Evolutionary conservation across 306 rosid species (phyloP).

Genomic region (Adenanthera pavonina): DNA sequence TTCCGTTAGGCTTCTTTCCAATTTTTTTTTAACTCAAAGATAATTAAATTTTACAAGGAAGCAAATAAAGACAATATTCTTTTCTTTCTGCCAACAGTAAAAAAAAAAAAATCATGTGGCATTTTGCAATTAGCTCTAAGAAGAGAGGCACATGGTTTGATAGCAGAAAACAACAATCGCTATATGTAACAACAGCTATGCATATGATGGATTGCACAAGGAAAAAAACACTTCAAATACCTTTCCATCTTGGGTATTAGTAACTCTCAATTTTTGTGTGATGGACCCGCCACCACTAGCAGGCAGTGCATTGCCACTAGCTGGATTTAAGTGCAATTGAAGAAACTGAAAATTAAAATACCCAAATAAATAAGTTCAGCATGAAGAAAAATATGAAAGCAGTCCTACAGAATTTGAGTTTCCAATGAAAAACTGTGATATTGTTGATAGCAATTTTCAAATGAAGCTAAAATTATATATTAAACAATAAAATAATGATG

Average conservation of each 20-base stretch:
- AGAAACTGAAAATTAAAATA: constrained; percentile 74
- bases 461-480: constrained; percentile 15
- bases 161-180: neutral
- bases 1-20: too few species aligned
- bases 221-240: constrained; percentile 47
- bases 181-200: neutral
- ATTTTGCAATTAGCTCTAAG: too few species aligned
- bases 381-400: constrained; percentile 33
- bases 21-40: too few species aligned
- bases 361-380: constrained; percentile 49
- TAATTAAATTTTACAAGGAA: too few species aligned
- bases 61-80: too few species aligned
- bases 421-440: constrained; percentile 31
- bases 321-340: constrained; percentile 93
- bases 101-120: too few species aligned
- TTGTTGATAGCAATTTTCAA: constrained; percentile 20
- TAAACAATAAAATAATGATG: constrained; percentile 12
- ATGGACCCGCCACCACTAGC: constrained; percentile 74
- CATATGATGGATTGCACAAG: neutral
- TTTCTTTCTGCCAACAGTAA: too few species aligned
- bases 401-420: constrained; percentile 29
- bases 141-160: neutral
- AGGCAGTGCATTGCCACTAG: constrained; percentile 78
- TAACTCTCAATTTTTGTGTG: constrained; percentile 81
- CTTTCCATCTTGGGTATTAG: constrained; percentile 98